Conservation (phyloP, 2,329 filamentous ascomycete species). For the Penicillium sp. region DNA sequence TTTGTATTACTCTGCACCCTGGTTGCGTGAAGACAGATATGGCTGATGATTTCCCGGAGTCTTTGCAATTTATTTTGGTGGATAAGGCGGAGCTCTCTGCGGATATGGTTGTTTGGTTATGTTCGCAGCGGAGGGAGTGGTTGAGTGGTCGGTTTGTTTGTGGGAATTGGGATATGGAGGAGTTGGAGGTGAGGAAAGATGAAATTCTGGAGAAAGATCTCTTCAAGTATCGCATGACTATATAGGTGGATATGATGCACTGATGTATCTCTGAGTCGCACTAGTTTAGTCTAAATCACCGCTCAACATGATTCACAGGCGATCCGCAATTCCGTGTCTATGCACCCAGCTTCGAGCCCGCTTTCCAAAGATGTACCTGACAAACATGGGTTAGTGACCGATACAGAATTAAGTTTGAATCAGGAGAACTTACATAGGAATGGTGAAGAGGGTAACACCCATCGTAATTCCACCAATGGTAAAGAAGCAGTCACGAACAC, state of each 20-base stretch:
- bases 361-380: slow-evolving; percentile 34
- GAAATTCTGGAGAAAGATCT: slow-evolving; percentile 46
- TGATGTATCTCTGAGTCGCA: neutral
- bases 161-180: slow-evolving; percentile 57
- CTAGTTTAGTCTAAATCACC: neutral
- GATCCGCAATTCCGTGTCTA: slow-evolving; percentile 28
- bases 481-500: slow-evolving; percentile 47
- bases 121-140: slow-evolving; percentile 52
- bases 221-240: slow-evolving; percentile 22
- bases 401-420: neutral
- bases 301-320: slow-evolving; percentile 14
- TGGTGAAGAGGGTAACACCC: slow-evolving; percentile 38
- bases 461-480: slow-evolving; percentile 47
- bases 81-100: slow-evolving; percentile 45
- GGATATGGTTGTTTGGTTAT: slow-evolving; percentile 54
- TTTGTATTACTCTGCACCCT: slow-evolving; percentile 55
- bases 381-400: neutral
- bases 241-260: neutral
- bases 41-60: slow-evolving; percentile 27
- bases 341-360: slow-evolving; percentile 32
- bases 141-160: slow-evolving; percentile 54
- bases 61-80: slow-evolving; percentile 1
- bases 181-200: slow-evolving; percentile 50
- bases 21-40: slow-evolving; percentile 56
- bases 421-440: slow-evolving; percentile 38